Base-by-base conservation (phyloP, 1,284 basidiomycete species). In the Ganoderma leucocontextum region DNA sequence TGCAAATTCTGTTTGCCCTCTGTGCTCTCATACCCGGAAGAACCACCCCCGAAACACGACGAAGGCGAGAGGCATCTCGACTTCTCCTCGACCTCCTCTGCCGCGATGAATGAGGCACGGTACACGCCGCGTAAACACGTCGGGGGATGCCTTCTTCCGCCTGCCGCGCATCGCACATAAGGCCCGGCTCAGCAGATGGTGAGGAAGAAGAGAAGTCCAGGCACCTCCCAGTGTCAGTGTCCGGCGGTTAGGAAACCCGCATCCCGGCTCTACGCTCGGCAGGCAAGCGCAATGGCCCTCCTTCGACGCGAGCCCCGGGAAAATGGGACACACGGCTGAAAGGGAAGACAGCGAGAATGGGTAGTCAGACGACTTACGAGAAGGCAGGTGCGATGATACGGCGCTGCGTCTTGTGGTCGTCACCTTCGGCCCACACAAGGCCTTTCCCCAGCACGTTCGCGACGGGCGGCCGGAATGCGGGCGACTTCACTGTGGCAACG, bases 321-420 rank as follows among this genome's bases (percentile, higher is more conserved):
- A 9, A 47, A 6, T 8, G 2, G 29, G 44, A n/a, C 17, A 10
- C 29, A 7, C 12, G 33, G 17, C 29, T 33, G 52, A 9, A 35
- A 35, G 2, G 29, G 29, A 2, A 29, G 29, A 29, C 29, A 29
- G 29, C 29, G 13, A 47, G 44, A 47, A 19, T 7, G 44, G 44
- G 55, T 4, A 19, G 55, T 17, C 17, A 9, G 19, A 29, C 19
- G 38, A 75, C 74, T 71, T 62, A 76, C 75, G 75, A 73, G 71
- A 80, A 80, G n/a, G 79, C 79, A 17, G 78, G 75, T 29, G 74
- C 74, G 66, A 80, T 73, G 49, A 78, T 71, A 63, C 75, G 78
- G 64, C 79, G 76, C 65, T 79, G 78, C 53, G 74, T 72, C 70
- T 72, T 76, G 73, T 80, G 79, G 57, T 73, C 70, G 29, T 77